Conservation (phyloP, 2,329 filamentous ascomycete genomes). For the Anthostomella pinea region DNA sequence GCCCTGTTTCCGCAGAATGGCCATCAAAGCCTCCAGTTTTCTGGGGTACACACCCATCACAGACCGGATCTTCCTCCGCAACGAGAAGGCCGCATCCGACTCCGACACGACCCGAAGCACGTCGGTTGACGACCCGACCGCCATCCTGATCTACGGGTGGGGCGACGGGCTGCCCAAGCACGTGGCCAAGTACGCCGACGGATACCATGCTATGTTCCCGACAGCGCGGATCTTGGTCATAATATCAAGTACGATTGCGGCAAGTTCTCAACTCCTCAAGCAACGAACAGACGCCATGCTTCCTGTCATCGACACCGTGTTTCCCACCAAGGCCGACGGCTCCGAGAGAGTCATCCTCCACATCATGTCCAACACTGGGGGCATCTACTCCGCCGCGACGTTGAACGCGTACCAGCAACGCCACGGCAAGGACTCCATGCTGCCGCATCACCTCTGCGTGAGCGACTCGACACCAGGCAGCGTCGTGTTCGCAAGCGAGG, state of each 20-base stretch:
- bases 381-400: slow-evolving; percentile 49
- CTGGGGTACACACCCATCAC: slow-evolving; percentile 46
- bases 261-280: slow-evolving; percentile 42
- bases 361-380: slow-evolving; percentile 58
- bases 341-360: slow-evolving; percentile 45
- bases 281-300: slow-evolving; percentile 44
- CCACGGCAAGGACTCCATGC: slow-evolving; percentile 29
- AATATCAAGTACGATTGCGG: slow-evolving; percentile 47
- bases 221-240: slow-evolving; percentile 48
- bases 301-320: slow-evolving; percentile 41
- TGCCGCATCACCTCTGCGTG: slow-evolving; percentile 48
- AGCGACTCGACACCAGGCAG: slow-evolving; percentile 54
- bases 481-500: slow-evolving; percentile 39
- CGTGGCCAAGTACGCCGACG: slow-evolving; percentile 53
- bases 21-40: slow-evolving; percentile 24
- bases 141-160: slow-evolving; percentile 55
- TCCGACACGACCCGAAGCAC: slow-evolving; percentile 12
- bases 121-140: slow-evolving; percentile 33
- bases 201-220: slow-evolving; percentile 51
- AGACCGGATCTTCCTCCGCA: slow-evolving; percentile 46
- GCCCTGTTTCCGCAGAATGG: no score
- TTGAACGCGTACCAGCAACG: slow-evolving; percentile 44
- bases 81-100: slow-evolving; percentile 30
- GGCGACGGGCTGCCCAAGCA: slow-evolving; percentile 54
- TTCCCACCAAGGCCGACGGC: slow-evolving; percentile 24